Percentiles rank a stretch among this genome's conserved stretches.
These are phyloP conservation scores for Leccinum sublutescens DNA, from an alignment of 768 basidiomycete species.

Conservation along the genomic window DNA sequence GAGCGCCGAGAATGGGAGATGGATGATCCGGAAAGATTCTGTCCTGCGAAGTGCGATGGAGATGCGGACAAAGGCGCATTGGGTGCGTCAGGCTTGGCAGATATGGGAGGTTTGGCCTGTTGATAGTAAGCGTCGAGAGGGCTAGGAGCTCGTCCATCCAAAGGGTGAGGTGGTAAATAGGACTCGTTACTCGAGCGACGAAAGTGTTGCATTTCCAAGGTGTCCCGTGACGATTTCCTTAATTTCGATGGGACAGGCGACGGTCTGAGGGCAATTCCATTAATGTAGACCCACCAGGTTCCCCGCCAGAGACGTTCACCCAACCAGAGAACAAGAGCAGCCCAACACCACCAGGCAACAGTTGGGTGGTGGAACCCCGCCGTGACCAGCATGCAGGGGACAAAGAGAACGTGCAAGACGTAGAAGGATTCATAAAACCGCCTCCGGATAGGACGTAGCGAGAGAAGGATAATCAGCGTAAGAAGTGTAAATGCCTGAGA, in stretches of 20 bases:
- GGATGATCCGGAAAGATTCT: not conserved
- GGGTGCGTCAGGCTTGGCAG: conserved; percentile 1
- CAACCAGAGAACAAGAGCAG: conserved; percentile 58
- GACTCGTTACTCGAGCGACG: conserved; percentile 8
- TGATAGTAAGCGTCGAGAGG: conserved; percentile 26
- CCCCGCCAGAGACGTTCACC: conserved; percentile 60
- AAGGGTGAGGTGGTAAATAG: not conserved
- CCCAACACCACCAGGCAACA: conserved; percentile 67
- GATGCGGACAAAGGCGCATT: not conserved
- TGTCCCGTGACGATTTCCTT: conserved; percentile 9
- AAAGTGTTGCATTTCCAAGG: conserved; percentile 28
- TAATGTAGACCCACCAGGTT: conserved; percentile 55
- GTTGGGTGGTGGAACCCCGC: conserved; percentile 68
- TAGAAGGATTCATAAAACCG: conserved; percentile 66
- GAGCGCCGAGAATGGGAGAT: conserved; percentile 1
- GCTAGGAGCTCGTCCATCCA: conserved; percentile 19
- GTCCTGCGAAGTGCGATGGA: conserved; percentile 1
- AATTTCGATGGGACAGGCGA: not conserved
- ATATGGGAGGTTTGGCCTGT: conserved; percentile 3
- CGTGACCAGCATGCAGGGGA: conserved; percentile 57
- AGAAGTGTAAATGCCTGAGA: conserved; percentile 54
- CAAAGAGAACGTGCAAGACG: conserved; percentile 58
- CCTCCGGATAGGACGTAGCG: conserved; percentile 49
- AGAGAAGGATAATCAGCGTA: conserved; percentile 51
- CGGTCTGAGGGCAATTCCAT: conserved; percentile 39